Base-by-base conservation (phyloP, 2,329 filamentous ascomycete genomes). In the Aureobasidium sp. region DNA sequence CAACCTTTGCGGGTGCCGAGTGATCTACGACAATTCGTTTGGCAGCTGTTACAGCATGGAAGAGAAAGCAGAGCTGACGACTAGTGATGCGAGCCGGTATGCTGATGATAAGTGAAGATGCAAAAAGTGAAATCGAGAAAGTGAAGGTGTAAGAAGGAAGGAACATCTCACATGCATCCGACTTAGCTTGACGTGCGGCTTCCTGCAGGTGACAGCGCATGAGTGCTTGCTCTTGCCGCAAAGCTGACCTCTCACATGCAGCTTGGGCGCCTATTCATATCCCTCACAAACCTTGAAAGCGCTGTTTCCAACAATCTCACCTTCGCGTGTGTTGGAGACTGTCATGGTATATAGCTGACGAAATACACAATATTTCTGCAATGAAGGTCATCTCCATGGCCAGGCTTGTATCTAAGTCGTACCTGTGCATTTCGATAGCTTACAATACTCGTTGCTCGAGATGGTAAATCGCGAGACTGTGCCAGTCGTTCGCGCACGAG, bases 161-260 rank as follows among this genome's bases (percentile, higher is more conserved):
- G 37, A 32, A 34, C 24, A 26, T 20, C n/a, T 20, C 36, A 55
- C 39, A 34, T 43, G 52, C 36, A 24, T 3, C n/a, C 17, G 17
- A 53, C 24, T 26, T 55, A 10, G n/a, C 34, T 39, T 53, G 52
- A 55, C 36, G 15, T 55, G 52, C 52, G 52, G 37, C 24, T 32
- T 43, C 24, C 32, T 55, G 52, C 52, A 43, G 52, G 52, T 26
- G 39, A 55, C 52, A 55, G 39, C 52, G 36, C 52, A 55, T 52
- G 5, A 37, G 34, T 3, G 50, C 32, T 52, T 37, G 32, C 32
- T 26, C 37, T 43, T 55, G 37, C 51, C 37, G 37, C 51, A 55
- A 32, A 55, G 27, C 27, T 55, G 52, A 55, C 52, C 52, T 55
- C 52, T 55, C 52, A 43, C 26, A 32, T 55, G 24, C 52, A 29